A percentile compares a stretch with the other conserved stretches of the same genome.
Evolutionary conservation across 2,329 filamentous ascomycete species (phyloP).

Genomic region (Westerdykella sp.): DNA sequence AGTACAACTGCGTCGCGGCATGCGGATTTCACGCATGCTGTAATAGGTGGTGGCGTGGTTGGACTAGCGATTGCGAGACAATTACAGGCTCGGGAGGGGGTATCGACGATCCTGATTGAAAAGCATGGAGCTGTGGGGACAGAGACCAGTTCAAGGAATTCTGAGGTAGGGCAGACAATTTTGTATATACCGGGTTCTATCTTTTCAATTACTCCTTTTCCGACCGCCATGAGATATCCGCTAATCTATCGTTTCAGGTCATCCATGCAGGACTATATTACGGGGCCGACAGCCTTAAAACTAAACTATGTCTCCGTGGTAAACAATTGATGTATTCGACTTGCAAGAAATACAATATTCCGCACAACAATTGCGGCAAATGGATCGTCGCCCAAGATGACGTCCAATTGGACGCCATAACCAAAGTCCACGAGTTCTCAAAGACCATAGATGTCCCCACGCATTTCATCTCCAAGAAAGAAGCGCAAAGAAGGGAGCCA

Average conservation of each 20-base stretch:
- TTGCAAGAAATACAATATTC: constrained; percentile 61
- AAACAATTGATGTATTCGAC: constrained; percentile 71
- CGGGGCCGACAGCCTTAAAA: constrained; percentile 69
- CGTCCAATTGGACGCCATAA: constrained; percentile 58
- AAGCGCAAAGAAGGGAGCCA: constrained; percentile 63
- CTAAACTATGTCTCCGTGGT: constrained; percentile 72
- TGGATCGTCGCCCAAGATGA: constrained; percentile 89
- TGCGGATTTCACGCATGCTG: constrained; percentile 59
- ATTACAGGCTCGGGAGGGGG: constrained; percentile 55
- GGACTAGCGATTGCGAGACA: constrained; percentile 73
- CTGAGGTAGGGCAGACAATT: constrained; percentile 52
- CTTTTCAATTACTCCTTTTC: neutral
- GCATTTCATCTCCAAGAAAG: constrained; percentile 58
- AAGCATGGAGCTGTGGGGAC: constrained; percentile 69
- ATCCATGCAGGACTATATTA: constrained; percentile 97
- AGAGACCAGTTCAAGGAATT: constrained; percentile 85
- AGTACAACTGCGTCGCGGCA: constrained; percentile 24
- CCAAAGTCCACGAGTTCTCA: constrained; percentile 52
- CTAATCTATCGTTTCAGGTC: constrained; percentile 47
- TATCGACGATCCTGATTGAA: constrained; percentile 72
- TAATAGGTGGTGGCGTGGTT: constrained; percentile 67
- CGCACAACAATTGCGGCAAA: constrained; percentile 72
- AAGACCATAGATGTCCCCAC: constrained; percentile 59
- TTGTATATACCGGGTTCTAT: neutral
- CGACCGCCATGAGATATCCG: neutral